Conservation (phyloP, 352 stramenopile species). For the Plasmopara halstedii region DNA sequence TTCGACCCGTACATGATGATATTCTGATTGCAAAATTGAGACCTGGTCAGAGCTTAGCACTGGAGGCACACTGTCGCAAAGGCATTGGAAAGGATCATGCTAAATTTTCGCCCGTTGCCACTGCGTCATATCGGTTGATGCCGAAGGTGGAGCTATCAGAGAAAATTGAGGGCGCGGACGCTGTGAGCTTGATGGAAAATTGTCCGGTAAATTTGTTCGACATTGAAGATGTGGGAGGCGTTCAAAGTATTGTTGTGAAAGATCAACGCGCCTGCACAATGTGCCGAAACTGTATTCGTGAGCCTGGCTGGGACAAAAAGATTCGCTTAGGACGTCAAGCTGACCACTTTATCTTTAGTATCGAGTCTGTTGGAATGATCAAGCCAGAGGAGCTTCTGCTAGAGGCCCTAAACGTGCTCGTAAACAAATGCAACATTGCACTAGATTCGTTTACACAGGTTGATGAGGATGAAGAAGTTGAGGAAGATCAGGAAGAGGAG, state of each 20-base stretch:
- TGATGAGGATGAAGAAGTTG: constrained; percentile 44
- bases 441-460: constrained; percentile 69
- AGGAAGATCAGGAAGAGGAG: constrained; percentile 47
- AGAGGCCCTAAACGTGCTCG: constrained; percentile 73
- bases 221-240: constrained; percentile 84
- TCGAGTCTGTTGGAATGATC: constrained; percentile 84
- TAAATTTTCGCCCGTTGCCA: constrained; percentile 96
- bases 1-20: constrained; percentile 89
- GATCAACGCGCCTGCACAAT: constrained; percentile 90
- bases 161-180: constrained; percentile 52
- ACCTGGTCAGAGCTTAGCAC: constrained; percentile 93
- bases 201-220: constrained; percentile 85
- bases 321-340: constrained; percentile 88
- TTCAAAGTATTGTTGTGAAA: constrained; percentile 74
- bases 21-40: constrained; percentile 96
- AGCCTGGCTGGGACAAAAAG: constrained; percentile 75
- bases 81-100: constrained; percentile 96
- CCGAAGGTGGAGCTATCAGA: constrained; percentile 73
- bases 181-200: constrained; percentile 50
- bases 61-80: constrained; percentile 93
- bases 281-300: constrained; percentile 95
- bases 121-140: constrained; percentile 92
- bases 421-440: constrained; percentile 77
- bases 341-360: constrained; percentile 96
- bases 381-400: constrained; percentile 73